These are phyloP conservation scores for Mucor saturninus DNA, from an alignment of 371 early-diverging fungal species.

Conservation along the genomic window DNA sequence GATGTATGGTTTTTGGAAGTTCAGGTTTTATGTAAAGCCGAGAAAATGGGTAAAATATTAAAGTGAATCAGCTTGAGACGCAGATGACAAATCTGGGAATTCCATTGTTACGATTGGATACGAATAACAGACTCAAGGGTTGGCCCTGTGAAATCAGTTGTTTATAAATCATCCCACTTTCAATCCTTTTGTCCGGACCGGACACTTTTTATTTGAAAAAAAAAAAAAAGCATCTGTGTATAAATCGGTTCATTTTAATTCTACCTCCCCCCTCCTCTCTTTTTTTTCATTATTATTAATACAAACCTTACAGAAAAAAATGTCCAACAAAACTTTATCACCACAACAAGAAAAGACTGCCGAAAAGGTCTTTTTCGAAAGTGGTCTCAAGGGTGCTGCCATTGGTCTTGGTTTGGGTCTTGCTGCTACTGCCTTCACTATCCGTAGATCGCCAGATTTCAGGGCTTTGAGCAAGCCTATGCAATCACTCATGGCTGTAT, in stretches of 20 bases:
- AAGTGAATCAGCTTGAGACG: no score
- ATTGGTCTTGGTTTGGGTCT: slow-evolving; percentile 53
- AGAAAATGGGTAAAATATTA: no score
- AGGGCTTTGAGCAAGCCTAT: slow-evolving; percentile 44
- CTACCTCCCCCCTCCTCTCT: neutral
- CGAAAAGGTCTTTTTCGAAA: slow-evolving; percentile 26
- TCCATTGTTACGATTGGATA: no score
- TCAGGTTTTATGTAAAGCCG: no score
- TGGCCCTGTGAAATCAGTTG: no score
- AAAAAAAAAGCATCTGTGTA: neutral
- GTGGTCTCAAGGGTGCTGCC: slow-evolving; percentile 50
- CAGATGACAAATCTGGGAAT: no score
- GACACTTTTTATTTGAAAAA: slow-evolving; percentile 3
- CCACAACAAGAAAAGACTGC: slow-evolving; percentile 41
- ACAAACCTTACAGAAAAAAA: slow-evolving; percentile 6
- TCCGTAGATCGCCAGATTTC: slow-evolving; percentile 47
- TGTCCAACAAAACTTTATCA: slow-evolving; percentile 13
- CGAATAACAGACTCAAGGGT: no score
- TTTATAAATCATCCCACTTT: slow-evolving; percentile 10
- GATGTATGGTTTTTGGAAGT: no score
- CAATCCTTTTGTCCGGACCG: neutral
- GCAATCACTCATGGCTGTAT: slow-evolving; percentile 44
- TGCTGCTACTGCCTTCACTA: slow-evolving; percentile 37
- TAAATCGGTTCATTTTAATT: slow-evolving; percentile 1
- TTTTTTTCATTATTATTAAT: slow-evolving; percentile 4